Base-by-base conservation (phyloP, 164 flowering plant species). In the Nelumbo lutea region DNA sequence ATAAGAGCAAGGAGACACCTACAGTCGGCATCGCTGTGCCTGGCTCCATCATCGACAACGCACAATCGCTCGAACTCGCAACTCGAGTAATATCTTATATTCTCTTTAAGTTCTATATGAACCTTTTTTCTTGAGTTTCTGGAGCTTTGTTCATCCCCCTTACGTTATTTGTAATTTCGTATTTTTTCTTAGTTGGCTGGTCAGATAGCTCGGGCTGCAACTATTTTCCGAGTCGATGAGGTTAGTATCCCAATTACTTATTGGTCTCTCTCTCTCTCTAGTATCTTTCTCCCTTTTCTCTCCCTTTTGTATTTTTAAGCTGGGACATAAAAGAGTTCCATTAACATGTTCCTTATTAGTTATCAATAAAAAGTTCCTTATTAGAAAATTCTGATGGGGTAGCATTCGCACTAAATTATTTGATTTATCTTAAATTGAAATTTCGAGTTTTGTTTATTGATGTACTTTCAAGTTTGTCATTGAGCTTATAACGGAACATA, bases 191-290 rank as follows among this genome's bases (percentile, higher is more conserved):
- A 95, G 99, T 79, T 95, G 72, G 99, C 99, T 67, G 91, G 98
- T 71, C 99, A 95, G 82, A 83, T 95, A 81, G 97, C 98, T 5
- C 87, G 99, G n/a, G 98, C 99, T 5, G 91, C 93, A 2, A 85
- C 99, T 5, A 92, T 95, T 75, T 95, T 89, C 73, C 84, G 96
- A 55, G 74, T 95, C 4, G 90, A 92, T 52, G 99, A 95, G 98
- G 99, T 94, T 5, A 40, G 43, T 58, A 1, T 60, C 46, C 58
- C 48, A 11, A 9, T 38, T 27, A 48, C 44, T 64, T n/a, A 38
- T 4, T 10, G 56, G 9, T 59, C 42, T 39, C 43, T 4, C 41
- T 64, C 41, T 64, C 27, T 27, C 27, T 27, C 27, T 27, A 27
- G 27, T 27, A 27, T 27, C 27, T 27, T 27, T 27, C 27, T 27